phyloP scores from a whole-genome alignment of 345 rosid species.

The Linum lewisii region DNA sequence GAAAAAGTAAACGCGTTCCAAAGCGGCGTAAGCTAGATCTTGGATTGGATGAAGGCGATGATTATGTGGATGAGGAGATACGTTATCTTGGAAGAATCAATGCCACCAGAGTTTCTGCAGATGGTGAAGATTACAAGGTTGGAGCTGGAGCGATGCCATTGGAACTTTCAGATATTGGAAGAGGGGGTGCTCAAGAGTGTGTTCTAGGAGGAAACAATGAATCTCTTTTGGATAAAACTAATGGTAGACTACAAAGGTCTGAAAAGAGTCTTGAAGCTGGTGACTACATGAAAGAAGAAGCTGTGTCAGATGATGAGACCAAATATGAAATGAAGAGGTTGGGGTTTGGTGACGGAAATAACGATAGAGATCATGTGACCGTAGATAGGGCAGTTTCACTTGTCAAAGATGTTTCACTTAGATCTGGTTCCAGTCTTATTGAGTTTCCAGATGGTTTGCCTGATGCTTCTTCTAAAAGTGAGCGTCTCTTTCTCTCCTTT shows the following conservation, averaged over 20 bases:
- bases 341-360: slow-evolving; percentile 12
- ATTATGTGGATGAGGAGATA: slow-evolving; percentile 14
- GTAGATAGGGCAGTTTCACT: background rate
- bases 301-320: slow-evolving; percentile 9
- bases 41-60: slow-evolving; percentile 14
- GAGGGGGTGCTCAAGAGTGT: slow-evolving; percentile 1
- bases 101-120: slow-evolving; percentile 2
- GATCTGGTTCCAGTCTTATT: slow-evolving; percentile 1
- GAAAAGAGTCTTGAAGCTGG: background rate
- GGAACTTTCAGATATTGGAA: slow-evolving; percentile 9
- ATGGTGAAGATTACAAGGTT: background rate
- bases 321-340: slow-evolving; percentile 10
- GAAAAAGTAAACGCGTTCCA: slow-evolving; percentile 18
- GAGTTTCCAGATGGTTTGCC: slow-evolving; percentile 25
- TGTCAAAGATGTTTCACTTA: slow-evolving; percentile 3
- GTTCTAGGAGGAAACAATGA: background rate
- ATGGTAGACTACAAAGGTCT: background rate
- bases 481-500: background rate
- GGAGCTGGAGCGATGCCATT: background rate
- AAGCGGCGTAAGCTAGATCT: slow-evolving; percentile 19
- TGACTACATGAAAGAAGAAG: slow-evolving; percentile 10
- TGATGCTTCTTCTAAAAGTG: slow-evolving; percentile 18
- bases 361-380: background rate
- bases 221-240: slow-evolving; percentile 9
- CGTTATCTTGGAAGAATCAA: slow-evolving; percentile 13